Evolutionary conservation across 192 early-diverging fungal species (phyloP).

Genomic region (Coemansia sp.): DNA sequence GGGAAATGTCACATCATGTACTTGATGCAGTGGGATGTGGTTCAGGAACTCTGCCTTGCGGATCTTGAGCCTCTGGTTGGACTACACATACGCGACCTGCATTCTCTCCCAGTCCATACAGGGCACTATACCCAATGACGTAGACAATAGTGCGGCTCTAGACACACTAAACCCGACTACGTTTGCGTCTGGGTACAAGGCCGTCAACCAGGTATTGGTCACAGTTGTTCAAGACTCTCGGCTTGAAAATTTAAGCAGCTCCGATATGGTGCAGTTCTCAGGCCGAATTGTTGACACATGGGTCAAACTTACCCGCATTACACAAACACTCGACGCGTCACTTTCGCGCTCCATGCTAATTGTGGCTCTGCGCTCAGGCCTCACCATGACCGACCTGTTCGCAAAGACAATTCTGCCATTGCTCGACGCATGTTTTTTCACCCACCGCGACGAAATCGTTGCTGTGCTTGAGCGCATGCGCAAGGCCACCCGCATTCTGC

Average conservation of each 20-base stretch:
- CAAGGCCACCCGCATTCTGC: slow-evolving; percentile 48
- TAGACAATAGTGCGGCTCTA: not conserved
- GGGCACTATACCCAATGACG: not conserved
- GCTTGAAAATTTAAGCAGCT: slow-evolving; percentile 10
- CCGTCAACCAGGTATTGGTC: slow-evolving; percentile 24
- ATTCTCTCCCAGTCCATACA: slow-evolving; percentile 9
- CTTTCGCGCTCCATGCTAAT: slow-evolving; percentile 21
- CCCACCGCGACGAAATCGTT: slow-evolving; percentile 22
- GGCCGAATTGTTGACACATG: slow-evolving; percentile 22
- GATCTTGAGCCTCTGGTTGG: slow-evolving; percentile 38
- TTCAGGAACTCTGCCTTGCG: slow-evolving; percentile 11
- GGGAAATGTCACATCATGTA: slow-evolving; percentile 20
- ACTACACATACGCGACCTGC: slow-evolving; percentile 21
- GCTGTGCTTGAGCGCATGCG: slow-evolving; percentile 37
- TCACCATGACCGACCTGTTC: slow-evolving; percentile 30
- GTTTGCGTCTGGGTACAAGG: slow-evolving; percentile 38
- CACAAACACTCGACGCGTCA: slow-evolving; percentile 16
- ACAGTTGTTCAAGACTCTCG: slow-evolving; percentile 12
- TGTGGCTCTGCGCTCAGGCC: slow-evolving; percentile 27
- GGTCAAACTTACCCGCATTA: slow-evolving; percentile 29
- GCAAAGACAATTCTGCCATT: slow-evolving; percentile 26
- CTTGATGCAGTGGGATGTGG: slow-evolving; percentile 20
- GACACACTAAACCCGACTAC: slow-evolving; percentile 16
- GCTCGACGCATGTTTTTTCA: slow-evolving; percentile 34
- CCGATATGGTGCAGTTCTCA: slow-evolving; percentile 23